Base-by-base conservation (phyloP, 2,329 filamentous ascomycete genomes). In the Corinectria fuckeliana region DNA sequence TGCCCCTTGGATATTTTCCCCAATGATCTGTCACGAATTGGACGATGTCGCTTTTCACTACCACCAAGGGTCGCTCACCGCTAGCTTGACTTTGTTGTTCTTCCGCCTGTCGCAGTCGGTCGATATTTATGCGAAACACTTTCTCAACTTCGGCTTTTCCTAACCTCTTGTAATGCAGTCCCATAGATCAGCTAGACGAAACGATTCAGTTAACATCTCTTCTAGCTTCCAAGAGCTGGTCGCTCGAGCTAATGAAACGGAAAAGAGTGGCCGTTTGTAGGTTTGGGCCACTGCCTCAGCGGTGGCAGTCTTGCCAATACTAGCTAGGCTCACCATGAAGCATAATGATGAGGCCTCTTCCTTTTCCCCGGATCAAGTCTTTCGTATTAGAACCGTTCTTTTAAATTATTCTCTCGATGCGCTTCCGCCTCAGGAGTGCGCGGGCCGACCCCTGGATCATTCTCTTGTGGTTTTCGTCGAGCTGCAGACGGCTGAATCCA, bases 351-450 rank as follows among this genome's bases (percentile, higher is more conserved):
- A 56, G 25, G 2, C 56, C 56, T 5, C 50, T 39, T 2, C 56
- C 56, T 39, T 58, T 58, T 4, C 56, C 50, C 4, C n/a, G 20
- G 6, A 58, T 52, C 3, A 58, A 44, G 26, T 58, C 56, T 14
- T 58, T 44, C 14, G 34, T 58, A 3, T 18, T 20, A 11, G 30
- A 11, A 2, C 25, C 14, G 4, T 14, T 3, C 23, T 44, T 38
- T 36, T 59, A 50, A 4, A 54, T 44, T 9, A 23, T 14, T n/a
- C 38, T 54, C 11, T 54, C 44, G 9, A 55, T 16, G 5, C 14
- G 42, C 18, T 18, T 54, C 4, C 21, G 51, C 20, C 11, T 30
- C 2, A 56, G 41, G 5, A 39, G 25, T 21, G 47, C 42, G n/a
- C 23, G 38, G 11, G 51, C 39, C 10, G 51, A 51, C 25, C 57